Conservation (phyloP, 176 grass and related monocot species). For the Saccharum officinarum region DNA sequence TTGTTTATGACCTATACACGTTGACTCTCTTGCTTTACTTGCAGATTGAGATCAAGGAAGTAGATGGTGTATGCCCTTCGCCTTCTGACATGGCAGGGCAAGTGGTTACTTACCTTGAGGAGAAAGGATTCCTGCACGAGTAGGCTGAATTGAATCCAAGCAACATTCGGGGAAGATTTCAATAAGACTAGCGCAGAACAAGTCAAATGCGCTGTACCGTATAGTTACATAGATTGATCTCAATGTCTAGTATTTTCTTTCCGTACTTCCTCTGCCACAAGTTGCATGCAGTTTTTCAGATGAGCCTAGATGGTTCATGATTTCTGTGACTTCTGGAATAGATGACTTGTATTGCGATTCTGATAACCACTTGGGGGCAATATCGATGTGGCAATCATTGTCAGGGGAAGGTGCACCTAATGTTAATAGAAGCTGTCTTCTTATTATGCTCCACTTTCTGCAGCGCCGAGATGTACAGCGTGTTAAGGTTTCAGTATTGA, state of each 20-base stretch:
- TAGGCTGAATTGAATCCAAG: conserved; percentile 5
- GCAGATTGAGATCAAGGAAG: conserved; percentile 94
- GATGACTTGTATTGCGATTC: neutral
- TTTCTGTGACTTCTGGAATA: neutral
- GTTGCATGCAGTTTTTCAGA: neutral
- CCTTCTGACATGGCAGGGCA: conserved; percentile 72
- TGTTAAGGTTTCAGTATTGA: neutral
- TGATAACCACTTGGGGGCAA: neutral
- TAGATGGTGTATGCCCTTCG: conserved; percentile 72
- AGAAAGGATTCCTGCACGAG: conserved; percentile 79
- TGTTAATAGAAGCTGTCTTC: neutral
- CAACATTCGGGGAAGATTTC: neutral
- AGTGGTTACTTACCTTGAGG: conserved; percentile 86
- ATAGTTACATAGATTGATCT: neutral
- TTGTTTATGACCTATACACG: neutral
- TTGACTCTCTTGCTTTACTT: conserved; percentile 9
- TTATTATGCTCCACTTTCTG: neutral
- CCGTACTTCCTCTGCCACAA: neutral
- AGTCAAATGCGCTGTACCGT: conserved; percentile 1
- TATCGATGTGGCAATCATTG: neutral
- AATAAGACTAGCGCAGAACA: conserved; percentile 16
- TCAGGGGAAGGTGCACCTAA: neutral
- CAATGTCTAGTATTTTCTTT: neutral
- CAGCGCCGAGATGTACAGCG: neutral
- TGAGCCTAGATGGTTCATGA: neutral